Conservation (phyloP, 345 rosid species). For the Stellera chamaejasme region DNA sequence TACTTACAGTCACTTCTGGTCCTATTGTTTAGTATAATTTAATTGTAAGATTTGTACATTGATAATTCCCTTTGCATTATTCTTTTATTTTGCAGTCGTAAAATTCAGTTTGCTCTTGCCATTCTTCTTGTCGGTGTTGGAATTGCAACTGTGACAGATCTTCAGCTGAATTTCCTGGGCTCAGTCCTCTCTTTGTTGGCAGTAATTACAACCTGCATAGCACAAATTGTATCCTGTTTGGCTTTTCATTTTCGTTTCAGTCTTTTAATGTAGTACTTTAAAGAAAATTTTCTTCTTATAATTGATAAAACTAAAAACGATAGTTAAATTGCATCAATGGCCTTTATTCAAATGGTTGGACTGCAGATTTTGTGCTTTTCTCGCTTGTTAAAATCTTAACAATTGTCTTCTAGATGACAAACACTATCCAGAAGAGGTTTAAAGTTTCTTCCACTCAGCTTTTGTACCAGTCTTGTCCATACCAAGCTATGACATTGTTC, state of each 20-base stretch:
- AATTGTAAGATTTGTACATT: constrained; percentile 12
- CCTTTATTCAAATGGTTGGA: too few species aligned
- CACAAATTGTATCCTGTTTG: constrained; percentile 92
- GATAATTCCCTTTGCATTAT: constrained; percentile 1
- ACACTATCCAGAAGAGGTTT: constrained; percentile 99
- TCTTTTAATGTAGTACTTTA: background rate
- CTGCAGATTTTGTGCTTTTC: background rate
- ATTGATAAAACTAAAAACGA: too few species aligned
- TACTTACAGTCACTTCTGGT: background rate
- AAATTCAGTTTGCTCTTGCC: constrained; percentile 63
- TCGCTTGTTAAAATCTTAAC: constrained; percentile 41
- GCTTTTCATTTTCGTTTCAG: constrained; percentile 13
- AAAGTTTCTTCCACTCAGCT: constrained; percentile 99
- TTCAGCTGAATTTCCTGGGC: constrained; percentile 93
- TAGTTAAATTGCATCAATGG: constrained; percentile 4
- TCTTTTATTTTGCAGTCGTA: constrained; percentile 52
- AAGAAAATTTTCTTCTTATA: too few species aligned
- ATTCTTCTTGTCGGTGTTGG: constrained; percentile 99
- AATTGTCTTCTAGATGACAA: constrained; percentile 72
- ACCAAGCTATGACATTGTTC: constrained; percentile 91
- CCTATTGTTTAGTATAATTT: background rate
- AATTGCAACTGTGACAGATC: constrained; percentile 98
- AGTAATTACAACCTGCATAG: constrained; percentile 90
- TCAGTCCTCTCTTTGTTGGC: constrained; percentile 90
- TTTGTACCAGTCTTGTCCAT: constrained; percentile 97